Conservation (phyloP, 805 yeast species). For the Cyberlindnera americana region DNA sequence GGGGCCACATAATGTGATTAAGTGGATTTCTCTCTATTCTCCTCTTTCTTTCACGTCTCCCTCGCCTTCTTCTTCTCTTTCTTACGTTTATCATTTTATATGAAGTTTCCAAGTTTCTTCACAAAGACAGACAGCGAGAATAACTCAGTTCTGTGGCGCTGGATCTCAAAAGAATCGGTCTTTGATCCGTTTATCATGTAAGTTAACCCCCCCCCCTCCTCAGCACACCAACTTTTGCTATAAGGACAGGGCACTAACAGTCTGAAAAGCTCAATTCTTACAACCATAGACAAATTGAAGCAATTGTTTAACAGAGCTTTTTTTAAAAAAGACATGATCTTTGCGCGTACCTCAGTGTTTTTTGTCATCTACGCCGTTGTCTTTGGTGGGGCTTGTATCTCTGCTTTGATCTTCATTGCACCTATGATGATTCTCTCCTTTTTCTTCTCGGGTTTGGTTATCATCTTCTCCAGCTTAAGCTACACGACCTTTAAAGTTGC, state of each 20-base stretch:
- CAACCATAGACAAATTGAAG: not conserved
- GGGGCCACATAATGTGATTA: no score
- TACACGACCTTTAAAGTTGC: conserved; percentile 25
- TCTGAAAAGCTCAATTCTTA: no score
- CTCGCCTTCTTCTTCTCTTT: no score
- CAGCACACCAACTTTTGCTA: no score
- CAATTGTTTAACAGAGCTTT: not conserved
- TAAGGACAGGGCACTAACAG: no score
- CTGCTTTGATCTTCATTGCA: conserved; percentile 19
- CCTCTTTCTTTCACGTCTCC: no score
- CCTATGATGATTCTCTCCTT: conserved; percentile 24
- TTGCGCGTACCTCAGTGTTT: conserved; percentile 16
- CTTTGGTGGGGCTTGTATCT: conserved; percentile 14
- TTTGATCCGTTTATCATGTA: conserved; percentile 17
- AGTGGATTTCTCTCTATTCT: no score
- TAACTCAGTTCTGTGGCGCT: conserved; percentile 14
- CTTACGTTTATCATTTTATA: no score
- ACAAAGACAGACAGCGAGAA: conserved; percentile 12
- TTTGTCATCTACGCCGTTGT: conserved; percentile 19
- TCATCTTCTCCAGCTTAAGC: conserved; percentile 26
- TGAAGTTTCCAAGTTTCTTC: conserved; percentile 1
- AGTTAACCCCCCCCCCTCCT: conserved; percentile 4
- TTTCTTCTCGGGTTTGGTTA: conserved; percentile 26
- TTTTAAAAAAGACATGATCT: conserved; percentile 4
- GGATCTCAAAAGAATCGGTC: conserved; percentile 13